Evolutionary conservation across 805 yeast species (phyloP).

Genomic region (Saturnispora besseyi): DNA sequence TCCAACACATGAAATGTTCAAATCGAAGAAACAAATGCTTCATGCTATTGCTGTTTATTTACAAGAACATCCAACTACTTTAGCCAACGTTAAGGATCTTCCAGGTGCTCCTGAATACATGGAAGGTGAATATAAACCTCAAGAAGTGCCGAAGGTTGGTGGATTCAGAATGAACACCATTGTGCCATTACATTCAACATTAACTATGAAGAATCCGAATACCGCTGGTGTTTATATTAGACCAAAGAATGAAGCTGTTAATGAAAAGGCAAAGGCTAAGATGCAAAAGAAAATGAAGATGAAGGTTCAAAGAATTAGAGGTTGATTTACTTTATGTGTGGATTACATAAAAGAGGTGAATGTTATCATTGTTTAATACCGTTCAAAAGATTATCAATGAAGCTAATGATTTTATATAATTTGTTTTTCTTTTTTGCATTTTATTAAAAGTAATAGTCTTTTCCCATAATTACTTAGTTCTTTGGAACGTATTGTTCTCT

Average conservation of each 20-base stretch:
- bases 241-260: constrained; percentile 35
- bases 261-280: constrained; percentile 3
- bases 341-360: not conserved
- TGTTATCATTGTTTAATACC: not conserved
- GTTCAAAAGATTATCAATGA: not conserved
- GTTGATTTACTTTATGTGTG: constrained; percentile 1
- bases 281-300: constrained; percentile 30
- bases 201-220: constrained; percentile 77
- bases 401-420: not conserved
- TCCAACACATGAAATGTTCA: constrained; percentile 27
- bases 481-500: constrained; percentile 40
- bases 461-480: not conserved
- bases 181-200: constrained; percentile 79
- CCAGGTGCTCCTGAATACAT: constrained; percentile 57
- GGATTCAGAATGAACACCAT: constrained; percentile 82
- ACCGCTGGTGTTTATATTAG: constrained; percentile 58
- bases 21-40: constrained; percentile 59
- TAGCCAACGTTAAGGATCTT: constrained; percentile 50
- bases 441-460: not conserved
- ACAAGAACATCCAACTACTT: constrained; percentile 58
- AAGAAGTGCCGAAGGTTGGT: constrained; percentile 64
- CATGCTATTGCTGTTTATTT: constrained; percentile 52
- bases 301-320: constrained; percentile 55
- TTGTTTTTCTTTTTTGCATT: not conserved
- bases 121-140: constrained; percentile 41